These are phyloP conservation scores for Candida coquimbonensis DNA, from an alignment of 805 yeast genomes.

Conservation along the genomic window DNA sequence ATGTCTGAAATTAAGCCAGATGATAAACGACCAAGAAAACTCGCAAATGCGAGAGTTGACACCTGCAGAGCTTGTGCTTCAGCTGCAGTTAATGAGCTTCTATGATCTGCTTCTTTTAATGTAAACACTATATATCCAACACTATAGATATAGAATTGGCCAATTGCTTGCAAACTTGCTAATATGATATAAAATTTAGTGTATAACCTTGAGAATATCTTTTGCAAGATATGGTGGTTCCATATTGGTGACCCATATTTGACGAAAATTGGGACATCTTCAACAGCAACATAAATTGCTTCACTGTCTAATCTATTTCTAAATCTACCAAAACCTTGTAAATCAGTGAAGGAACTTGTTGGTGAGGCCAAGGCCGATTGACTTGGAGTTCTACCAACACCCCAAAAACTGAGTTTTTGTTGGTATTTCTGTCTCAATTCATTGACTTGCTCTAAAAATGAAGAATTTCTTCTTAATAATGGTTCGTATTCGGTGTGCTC, in stretches of 20 bases:
- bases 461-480: constrained; percentile 7
- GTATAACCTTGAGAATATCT: constrained; percentile 28
- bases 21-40: constrained; percentile 56
- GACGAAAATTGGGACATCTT: constrained; percentile 24
- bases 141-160: constrained; percentile 66
- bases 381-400: constrained; percentile 23
- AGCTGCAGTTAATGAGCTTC: constrained; percentile 25
- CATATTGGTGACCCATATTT: constrained; percentile 21
- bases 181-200: constrained; percentile 47
- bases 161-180: constrained; percentile 52
- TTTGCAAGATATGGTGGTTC: constrained; percentile 20
- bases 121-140: constrained; percentile 66
- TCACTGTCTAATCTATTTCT: constrained; percentile 11
- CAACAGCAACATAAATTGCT: constrained; percentile 24
- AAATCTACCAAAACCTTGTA: constrained; percentile 1
- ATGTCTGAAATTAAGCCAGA: constrained; percentile 65
- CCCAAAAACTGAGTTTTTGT: constrained; percentile 22
- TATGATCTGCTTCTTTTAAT: constrained; percentile 24
- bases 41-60: constrained; percentile 54
- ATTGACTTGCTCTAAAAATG: constrained; percentile 6
- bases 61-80: constrained; percentile 66
- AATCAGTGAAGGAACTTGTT: constrained; percentile 1
- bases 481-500: constrained; percentile 1
- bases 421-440: constrained; percentile 16
- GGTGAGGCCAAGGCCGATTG: constrained; percentile 1